Evolutionary conservation across 805 yeast species (phyloP), one percentile per base, ranked within the genome.

Genomic region (Saccharomycopsis javanensis): DNA sequence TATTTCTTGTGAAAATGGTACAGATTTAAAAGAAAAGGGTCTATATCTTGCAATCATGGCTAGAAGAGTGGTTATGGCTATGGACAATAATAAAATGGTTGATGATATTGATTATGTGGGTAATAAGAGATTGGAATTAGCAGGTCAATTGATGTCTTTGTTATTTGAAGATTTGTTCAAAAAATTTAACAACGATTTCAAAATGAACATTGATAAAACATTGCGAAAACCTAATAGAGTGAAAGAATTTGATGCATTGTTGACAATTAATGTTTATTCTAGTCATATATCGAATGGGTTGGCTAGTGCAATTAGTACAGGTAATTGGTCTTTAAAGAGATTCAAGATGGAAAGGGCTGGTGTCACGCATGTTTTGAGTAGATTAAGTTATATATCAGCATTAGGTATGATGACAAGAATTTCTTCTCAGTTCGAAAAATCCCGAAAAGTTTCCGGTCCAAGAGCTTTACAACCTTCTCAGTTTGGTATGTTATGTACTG

Each of bases 261-360:
- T 92, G 60, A 86, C 88, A 57, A 89, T 94, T 67, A 86, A 88
- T 63, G 89, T 90, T 54, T 97, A 92, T 69, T 86, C 96, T 4
- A 88, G 88, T 66, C 90, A 91, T 67, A 91, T 94, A 63, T 89
- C 99, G 13, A 86, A 86, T 67, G 99, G 99, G 31, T 75, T 94
- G 71, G 91, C 90, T 69, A 80, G 98, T 66, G 97, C 99, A 50
- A 94, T 94, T 52, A 91, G 98, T 15, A 94, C 99, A 0, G 99
- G 99, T 64, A 94, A 94, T 70, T 94, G 99, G 99, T 89, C 97
- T 2, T 78, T 94, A 67, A 94, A 94, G 73, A 86, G 99, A 75
- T 94, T 94, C 77, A 92, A 91, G 84, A 94, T 94, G 99, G 99
- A 94, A 73, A 81, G 99, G 61, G 99, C 99, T 0, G 99, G 99